Base-by-base conservation (phyloP, 2,329 filamentous ascomycete species). In the Beauveria medogensis region DNA sequence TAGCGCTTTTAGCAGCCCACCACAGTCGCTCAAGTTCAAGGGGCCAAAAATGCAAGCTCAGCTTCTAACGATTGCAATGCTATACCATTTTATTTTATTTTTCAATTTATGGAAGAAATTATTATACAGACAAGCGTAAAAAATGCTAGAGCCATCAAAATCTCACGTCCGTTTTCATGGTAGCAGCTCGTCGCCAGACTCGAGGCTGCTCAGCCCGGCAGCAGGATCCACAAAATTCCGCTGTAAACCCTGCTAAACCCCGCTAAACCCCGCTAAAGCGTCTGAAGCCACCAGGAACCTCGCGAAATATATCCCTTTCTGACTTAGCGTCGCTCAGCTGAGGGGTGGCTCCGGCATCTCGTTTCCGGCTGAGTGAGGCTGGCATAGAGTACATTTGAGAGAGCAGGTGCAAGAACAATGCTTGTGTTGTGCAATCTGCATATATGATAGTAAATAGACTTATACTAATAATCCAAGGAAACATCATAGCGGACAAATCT, bases 331-430 rank as follows among this genome's bases (percentile, higher is more conserved):
- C 5, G 24, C 3, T 8, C 2, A 20, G 34, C 56, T 44, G 46
- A 56, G 12, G 24, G 16, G 37, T 26, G 56, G 16, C 3, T 28
- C 47, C 56, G 47, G 47, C 56, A 59, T 30, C 14, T 52, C 3
- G 26, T 37, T 44, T 59, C 56, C 56, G 56, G 40, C 56, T n/a
- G 37, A 28, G 56, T 52, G 43, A 5, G 34, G 30, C 10, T 34
- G 30, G 2, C 28, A 10, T 3, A 7, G 3, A 16, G 30, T 22
- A 30, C 10, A 12, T 5, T 1, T 2, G 3, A 30, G 30, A 30
- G 9, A 30, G 30, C 9, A 30, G 30, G 10, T 30, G 30, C 30
- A 30, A 30, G 9, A 30, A 30, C 1, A 9, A 30, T 10, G 28
- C 3, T 12, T 4, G 9, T 30, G 30, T 30, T 30, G 10, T 30